These are phyloP conservation scores for Luffa acutangula DNA, from an alignment of 306 rosid genomes.

Conservation along the genomic window DNA sequence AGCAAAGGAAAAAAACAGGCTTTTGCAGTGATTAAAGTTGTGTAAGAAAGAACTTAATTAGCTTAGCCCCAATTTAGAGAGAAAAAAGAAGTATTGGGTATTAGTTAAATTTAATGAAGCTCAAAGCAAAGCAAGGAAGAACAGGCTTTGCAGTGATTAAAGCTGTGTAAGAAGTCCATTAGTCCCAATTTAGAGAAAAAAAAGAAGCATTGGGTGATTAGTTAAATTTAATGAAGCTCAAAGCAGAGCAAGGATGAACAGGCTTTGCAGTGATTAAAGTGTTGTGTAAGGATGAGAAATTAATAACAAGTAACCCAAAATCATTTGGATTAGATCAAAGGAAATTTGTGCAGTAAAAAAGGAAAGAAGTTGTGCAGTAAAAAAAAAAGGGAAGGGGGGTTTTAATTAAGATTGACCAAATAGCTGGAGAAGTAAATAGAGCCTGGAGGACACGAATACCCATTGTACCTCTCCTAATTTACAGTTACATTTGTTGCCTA, in stretches of 20 bases:
- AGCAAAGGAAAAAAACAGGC: not conserved
- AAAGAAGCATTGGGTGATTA: not conserved
- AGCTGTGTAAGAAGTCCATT: not conserved
- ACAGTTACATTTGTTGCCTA: not conserved
- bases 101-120: not conserved
- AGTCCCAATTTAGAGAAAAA: not conserved
- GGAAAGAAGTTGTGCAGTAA: too few species aligned
- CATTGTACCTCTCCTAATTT: not conserved
- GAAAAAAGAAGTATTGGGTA: not conserved
- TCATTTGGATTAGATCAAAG: not conserved
- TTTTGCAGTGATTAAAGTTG: conserved; percentile 1
- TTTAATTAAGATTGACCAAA: not conserved
- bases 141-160: not conserved
- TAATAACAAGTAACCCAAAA: not conserved
- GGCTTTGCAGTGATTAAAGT: not conserved
- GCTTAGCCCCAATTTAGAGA: not conserved
- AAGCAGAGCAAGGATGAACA: not conserved
- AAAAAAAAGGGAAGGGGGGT: not conserved
- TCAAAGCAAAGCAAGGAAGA: not conserved
- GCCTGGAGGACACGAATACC: not conserved
- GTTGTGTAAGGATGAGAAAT: not conserved
- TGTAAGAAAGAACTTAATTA: not conserved
- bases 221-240: not conserved
- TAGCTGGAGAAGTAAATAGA: conserved; percentile 1
- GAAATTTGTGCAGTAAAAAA: not conserved